Percentiles rank a stretch among this genome's conserved stretches.
Conservation (phyloP, 805 yeast genomes). For the Candida endomychidarum region DNA sequence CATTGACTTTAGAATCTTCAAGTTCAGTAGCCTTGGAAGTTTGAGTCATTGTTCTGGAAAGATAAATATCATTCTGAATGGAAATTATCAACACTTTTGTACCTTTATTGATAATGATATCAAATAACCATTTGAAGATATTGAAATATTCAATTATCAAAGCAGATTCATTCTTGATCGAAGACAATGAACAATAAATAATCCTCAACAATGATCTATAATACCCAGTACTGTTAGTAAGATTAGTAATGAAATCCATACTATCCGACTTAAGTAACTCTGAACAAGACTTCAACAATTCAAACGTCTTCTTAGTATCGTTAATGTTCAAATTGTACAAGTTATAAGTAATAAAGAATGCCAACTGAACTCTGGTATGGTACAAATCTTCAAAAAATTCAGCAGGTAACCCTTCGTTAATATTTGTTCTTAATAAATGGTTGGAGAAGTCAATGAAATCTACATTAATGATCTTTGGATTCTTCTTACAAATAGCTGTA, state of each 20-base stretch:
- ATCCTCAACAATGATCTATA: slow-evolving; percentile 66
- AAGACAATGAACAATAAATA: slow-evolving; percentile 46
- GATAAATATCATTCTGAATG: slow-evolving; percentile 55
- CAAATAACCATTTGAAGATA: slow-evolving; percentile 57
- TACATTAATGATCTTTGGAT: slow-evolving; percentile 30
- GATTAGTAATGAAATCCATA: slow-evolving; percentile 45
- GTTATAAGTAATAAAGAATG: slow-evolving; percentile 52
- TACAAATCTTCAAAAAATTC: slow-evolving; percentile 50
- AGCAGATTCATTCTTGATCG: slow-evolving; percentile 41
- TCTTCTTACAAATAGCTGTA: slow-evolving; percentile 59
- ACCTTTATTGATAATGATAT: slow-evolving; percentile 63
- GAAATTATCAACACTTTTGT: slow-evolving; percentile 57
- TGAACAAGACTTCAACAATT: slow-evolving; percentile 43
- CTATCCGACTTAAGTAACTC: slow-evolving; percentile 50
- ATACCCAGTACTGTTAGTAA: slow-evolving; percentile 40
- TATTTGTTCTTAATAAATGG: slow-evolving; percentile 51
- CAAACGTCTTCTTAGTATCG: slow-evolving; percentile 36
- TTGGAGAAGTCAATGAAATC: slow-evolving; percentile 35
- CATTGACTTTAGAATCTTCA: slow-evolving; percentile 36
- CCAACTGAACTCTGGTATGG: slow-evolving; percentile 64
- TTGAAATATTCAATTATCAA: slow-evolving; percentile 48
- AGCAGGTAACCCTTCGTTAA: slow-evolving; percentile 51
- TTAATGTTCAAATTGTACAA: slow-evolving; percentile 31
- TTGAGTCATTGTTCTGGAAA: slow-evolving; percentile 25
- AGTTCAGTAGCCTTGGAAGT: slow-evolving; percentile 24